Evolutionary conservation across 257 asterid species (phyloP).

Genomic region (Forsythia viridissima): DNA sequence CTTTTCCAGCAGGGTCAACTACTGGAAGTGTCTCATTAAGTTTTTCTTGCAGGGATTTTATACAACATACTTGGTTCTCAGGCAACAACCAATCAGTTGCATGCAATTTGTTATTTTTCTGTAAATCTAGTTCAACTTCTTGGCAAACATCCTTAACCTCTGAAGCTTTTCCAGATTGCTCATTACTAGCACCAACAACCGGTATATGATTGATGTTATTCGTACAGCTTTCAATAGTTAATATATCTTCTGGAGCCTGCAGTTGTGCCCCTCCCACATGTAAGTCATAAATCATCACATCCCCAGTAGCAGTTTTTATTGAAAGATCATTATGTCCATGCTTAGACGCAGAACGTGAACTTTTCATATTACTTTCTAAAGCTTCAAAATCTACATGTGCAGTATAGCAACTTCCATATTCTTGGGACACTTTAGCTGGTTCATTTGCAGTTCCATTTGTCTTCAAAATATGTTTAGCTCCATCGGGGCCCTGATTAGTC

Average conservation of each 20-base stretch:
- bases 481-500: constrained; percentile 30
- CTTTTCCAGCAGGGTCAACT: constrained; percentile 28
- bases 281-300: constrained; percentile 21
- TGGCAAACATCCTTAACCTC: constrained; percentile 25
- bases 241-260: constrained; percentile 33
- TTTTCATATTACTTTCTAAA: constrained; percentile 29
- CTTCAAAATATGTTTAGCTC: constrained; percentile 23
- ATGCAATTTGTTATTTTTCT: constrained; percentile 18
- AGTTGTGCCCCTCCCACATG: constrained; percentile 25
- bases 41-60: constrained; percentile 31
- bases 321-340: constrained; percentile 23
- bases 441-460: constrained; percentile 29
- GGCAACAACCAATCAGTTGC: constrained; percentile 32
- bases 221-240: constrained; percentile 30
- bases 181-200: constrained; percentile 30
- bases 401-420: constrained; percentile 20
- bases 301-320: constrained; percentile 28
- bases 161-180: constrained; percentile 20
- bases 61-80: constrained; percentile 28
- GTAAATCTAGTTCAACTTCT: constrained; percentile 31
- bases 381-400: constrained; percentile 22
- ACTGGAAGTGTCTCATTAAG: constrained; percentile 24
- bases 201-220: constrained; percentile 19
- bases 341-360: constrained; percentile 31
- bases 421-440: constrained; percentile 31